These are phyloP conservation scores for Babesia divergens DNA, from an alignment of 169 alveolate genomes.

Conservation along the genomic window DNA sequence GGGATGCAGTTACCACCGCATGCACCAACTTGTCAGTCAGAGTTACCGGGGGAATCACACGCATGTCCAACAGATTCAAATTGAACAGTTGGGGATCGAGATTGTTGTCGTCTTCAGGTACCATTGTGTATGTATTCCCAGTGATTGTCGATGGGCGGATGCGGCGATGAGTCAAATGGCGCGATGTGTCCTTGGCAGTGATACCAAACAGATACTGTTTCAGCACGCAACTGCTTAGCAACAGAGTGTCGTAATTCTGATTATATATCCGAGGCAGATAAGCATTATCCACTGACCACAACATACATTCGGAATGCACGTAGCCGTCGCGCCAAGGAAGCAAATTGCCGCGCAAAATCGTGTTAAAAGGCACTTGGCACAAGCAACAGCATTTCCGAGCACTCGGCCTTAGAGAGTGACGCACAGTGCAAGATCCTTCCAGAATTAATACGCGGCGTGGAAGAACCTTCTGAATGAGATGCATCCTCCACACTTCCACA, in stretches of 20 bases:
- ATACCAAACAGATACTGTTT: neutral
- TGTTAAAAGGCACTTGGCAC: slow-evolving; percentile 11
- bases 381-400: neutral
- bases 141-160: neutral
- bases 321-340: slow-evolving; percentile 70
- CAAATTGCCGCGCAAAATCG: slow-evolving; percentile 61
- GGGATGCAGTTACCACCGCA: slow-evolving; percentile 40
- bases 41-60: slow-evolving; percentile 61
- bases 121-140: neutral
- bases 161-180: neutral
- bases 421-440: neutral
- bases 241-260: slow-evolving; percentile 27
- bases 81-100: neutral
- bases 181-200: neutral
- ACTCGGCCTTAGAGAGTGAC: neutral
- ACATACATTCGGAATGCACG: slow-evolving; percentile 70
- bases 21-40: slow-evolving; percentile 64
- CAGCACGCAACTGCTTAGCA: slow-evolving; percentile 1
- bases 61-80: slow-evolving; percentile 27
- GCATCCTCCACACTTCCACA: neutral
- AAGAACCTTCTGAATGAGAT: neutral
- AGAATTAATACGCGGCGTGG: neutral
- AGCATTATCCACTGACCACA: slow-evolving; percentile 69
- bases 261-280: slow-evolving; percentile 55
- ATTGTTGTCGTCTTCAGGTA: neutral